Evolutionary conservation across 2,329 filamentous ascomycete genomes (phyloP).

Genomic region (Aspergillus versicolor): DNA sequence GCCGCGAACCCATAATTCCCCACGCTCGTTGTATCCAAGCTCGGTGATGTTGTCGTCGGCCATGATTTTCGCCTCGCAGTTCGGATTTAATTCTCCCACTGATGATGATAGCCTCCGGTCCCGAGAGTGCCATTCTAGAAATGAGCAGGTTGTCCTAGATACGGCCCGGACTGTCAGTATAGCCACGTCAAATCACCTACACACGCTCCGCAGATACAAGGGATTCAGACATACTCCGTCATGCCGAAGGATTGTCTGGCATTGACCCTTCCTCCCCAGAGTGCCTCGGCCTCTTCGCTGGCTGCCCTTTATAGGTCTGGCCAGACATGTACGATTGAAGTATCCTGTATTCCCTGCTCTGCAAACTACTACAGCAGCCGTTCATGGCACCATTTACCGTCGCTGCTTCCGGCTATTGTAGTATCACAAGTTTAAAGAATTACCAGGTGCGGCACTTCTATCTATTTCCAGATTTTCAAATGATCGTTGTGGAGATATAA

Average conservation of each 20-base stretch:
- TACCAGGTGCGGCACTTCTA: no score
- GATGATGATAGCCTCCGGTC: constrained; percentile 45
- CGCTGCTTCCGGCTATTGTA: no score
- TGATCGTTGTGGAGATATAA: no score
- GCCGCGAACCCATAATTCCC: constrained; percentile 71
- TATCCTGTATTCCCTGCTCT: no score
- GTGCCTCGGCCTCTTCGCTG: constrained; percentile 56
- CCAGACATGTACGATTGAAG: no score
- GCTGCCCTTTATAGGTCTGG: constrained; percentile 38
- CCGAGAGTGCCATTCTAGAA: constrained; percentile 62
- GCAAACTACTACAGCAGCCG: no score
- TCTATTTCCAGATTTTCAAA: no score
- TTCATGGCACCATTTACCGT: no score
- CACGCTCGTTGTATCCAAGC: constrained; percentile 55
- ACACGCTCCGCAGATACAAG: no score
- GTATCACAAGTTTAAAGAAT: no score
- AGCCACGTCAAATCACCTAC: neutral
- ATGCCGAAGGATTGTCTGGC: constrained; percentile 75
- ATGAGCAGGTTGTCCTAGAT: constrained; percentile 62
- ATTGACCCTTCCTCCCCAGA: constrained; percentile 55
- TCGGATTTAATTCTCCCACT: constrained; percentile 66
- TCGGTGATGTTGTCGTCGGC: constrained; percentile 48
- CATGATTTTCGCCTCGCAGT: constrained; percentile 68
- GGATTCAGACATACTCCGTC: constrained; percentile 60
- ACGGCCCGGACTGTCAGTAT: no score